phyloP scores from a whole-genome alignment of 2,329 filamentous ascomycete genomes.

The Parafenestella ontariensis region DNA sequence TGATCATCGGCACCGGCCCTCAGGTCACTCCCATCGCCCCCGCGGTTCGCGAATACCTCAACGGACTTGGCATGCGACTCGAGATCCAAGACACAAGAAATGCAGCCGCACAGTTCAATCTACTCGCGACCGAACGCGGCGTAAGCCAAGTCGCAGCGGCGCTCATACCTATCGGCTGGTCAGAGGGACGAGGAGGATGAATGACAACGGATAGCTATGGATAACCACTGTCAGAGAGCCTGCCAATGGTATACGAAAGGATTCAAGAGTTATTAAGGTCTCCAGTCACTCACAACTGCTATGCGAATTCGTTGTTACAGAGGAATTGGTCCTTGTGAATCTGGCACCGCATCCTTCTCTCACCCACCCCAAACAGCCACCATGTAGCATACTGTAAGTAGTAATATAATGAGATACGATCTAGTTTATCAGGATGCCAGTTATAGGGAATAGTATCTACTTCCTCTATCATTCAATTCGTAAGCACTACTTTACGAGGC shows the following conservation, averaged over 20 bases:
- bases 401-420: too few species aligned
- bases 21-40: constrained; percentile 78
- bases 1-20: constrained; percentile 87
- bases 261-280: background rate
- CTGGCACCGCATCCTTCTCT: background rate
- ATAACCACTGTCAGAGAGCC: too few species aligned
- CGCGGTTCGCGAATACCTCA: constrained; percentile 73
- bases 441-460: too few species aligned
- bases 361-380: background rate
- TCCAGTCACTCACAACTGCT: background rate
- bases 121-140: constrained; percentile 92
- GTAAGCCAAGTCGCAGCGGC: constrained; percentile 85
- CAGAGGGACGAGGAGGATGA: constrained; percentile 53
- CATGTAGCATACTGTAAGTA: background rate
- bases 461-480: too few species aligned
- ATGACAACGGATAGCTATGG: background rate
- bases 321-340: background rate
- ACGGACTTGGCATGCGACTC: constrained; percentile 79
- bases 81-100: constrained; percentile 93
- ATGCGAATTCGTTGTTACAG: background rate
- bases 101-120: constrained; percentile 91
- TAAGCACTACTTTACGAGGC: too few species aligned
- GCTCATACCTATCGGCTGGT: constrained; percentile 85
- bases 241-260: too few species aligned
- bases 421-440: too few species aligned